Base-by-base conservation (phyloP, 345 rosid species). In the Euphorbia pulcherrima region DNA sequence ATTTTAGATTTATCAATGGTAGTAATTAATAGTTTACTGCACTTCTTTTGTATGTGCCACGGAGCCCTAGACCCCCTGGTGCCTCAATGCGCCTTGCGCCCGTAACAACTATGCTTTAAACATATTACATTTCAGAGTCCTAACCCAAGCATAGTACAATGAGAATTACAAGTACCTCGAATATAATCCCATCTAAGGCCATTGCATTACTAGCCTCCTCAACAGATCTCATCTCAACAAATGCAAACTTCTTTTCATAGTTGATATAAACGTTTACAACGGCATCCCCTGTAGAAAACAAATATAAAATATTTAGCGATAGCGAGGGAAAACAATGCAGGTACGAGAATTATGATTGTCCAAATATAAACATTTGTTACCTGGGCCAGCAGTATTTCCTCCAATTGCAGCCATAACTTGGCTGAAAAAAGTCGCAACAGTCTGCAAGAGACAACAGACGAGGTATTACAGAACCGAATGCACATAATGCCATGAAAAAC, bases 181-280 rank as follows among this genome's bases (percentile, higher is more conserved):
- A 84, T 52, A 90, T 92, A 55, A 95, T 92, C 64, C 99, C 97
- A 77, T 95, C 99, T 74, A 95, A 77, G 61, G 99, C 93, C 99
- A 95, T 95, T 46, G 97, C 99, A 76, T 95, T 95, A 77, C 99
- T 95, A 59, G 99, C 99, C 90, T 95, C 99, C 84, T 95, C 99
- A 67, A 95, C 99, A 57, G 99, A 95, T 81, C 99, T 90, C 99
- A 92, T 95, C 84, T 95, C 99, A 68, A 95, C 99, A 83, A 95
- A 95, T 60, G 99, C 99, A 35, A 95, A 95, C 81, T 95, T 95
- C 93, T 95, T 95, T 80, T 95, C 99, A 64, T 95, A 97, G 80
- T 92, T 95, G 66, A 95, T 92, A 81, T 95, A 95, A 24, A 95
- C 99, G 78, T 95, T 95, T 65, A 95, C 99, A 81, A 95, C 99